These are phyloP conservation scores for Hanseniaspora lachancei DNA, from an alignment of 805 yeast species.

Conservation along the genomic window DNA sequence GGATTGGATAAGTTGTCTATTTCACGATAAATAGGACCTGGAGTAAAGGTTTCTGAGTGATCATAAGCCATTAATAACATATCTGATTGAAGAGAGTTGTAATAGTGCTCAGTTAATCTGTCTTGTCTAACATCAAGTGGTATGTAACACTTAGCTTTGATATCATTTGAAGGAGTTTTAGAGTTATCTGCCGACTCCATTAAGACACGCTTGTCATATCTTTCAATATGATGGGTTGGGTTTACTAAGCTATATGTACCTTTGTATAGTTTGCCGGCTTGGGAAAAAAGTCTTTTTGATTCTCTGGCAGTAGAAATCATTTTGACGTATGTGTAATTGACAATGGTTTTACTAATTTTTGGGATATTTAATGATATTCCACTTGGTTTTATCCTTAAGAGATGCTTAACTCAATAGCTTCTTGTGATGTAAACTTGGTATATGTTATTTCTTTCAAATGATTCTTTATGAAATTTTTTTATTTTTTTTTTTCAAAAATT, in stretches of 20 bases:
- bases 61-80: constrained; percentile 61
- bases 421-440: too few species aligned
- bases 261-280: constrained; percentile 19
- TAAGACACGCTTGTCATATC: constrained; percentile 57
- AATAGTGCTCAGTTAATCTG: constrained; percentile 63
- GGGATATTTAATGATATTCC: too few species aligned
- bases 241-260: constrained; percentile 61
- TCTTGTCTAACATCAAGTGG: constrained; percentile 71
- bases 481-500: too few species aligned
- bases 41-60: constrained; percentile 42
- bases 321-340: not conserved
- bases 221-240: constrained; percentile 85
- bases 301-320: not conserved
- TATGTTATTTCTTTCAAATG: too few species aligned
- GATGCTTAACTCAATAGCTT: too few species aligned
- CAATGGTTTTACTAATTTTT: not conserved
- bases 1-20: constrained; percentile 82
- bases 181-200: constrained; percentile 64
- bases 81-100: constrained; percentile 62
- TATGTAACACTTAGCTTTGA: constrained; percentile 62
- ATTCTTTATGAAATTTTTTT: too few species aligned
- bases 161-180: constrained; percentile 55
- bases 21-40: constrained; percentile 56
- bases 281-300: constrained; percentile 6
- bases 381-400: too few species aligned